Conservation (phyloP, 139 green algal species). For the Auxenochlorella pyrenoidosa region DNA sequence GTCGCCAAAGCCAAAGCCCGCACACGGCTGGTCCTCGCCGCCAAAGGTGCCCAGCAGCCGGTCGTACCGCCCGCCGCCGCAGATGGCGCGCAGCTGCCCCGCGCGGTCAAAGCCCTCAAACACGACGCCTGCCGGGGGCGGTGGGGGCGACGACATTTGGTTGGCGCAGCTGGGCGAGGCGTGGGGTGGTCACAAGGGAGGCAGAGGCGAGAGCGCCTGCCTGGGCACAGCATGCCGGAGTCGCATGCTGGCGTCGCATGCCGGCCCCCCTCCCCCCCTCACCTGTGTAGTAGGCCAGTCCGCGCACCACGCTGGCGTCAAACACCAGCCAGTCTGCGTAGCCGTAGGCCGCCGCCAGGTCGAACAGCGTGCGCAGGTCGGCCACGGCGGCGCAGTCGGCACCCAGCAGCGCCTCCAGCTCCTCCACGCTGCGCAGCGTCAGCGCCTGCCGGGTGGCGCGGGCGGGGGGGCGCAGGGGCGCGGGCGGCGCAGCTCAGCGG, state of each 20-base stretch:
- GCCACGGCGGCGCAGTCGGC: constrained; percentile 60
- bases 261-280: too few species aligned
- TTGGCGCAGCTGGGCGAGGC: too few species aligned
- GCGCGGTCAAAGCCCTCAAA: constrained; percentile 95
- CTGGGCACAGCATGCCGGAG: too few species aligned
- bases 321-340: constrained; percentile 93
- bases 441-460: constrained; percentile 47
- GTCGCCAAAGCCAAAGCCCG: constrained; percentile 96
- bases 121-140: constrained; percentile 71
- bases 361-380: constrained; percentile 88
- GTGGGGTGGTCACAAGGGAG: not conserved
- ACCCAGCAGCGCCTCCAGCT: constrained; percentile 69
- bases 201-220: too few species aligned
- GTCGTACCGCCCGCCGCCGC: constrained; percentile 96
- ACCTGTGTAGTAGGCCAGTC: constrained; percentile 99
- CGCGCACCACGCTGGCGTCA: constrained; percentile 93
- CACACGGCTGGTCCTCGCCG: constrained; percentile 82
- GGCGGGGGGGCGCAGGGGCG: not conserved
- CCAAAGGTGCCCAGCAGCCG: constrained; percentile 90
- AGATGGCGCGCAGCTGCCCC: constrained; percentile 94
- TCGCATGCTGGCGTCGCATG: too few species aligned
- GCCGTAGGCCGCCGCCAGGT: constrained; percentile 88
- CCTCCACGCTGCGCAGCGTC: constrained; percentile 61
- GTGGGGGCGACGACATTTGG: too few species aligned
- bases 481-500: not conserved